Conservation (phyloP, 306 rosid genomes). For the Vigna radiata region DNA sequence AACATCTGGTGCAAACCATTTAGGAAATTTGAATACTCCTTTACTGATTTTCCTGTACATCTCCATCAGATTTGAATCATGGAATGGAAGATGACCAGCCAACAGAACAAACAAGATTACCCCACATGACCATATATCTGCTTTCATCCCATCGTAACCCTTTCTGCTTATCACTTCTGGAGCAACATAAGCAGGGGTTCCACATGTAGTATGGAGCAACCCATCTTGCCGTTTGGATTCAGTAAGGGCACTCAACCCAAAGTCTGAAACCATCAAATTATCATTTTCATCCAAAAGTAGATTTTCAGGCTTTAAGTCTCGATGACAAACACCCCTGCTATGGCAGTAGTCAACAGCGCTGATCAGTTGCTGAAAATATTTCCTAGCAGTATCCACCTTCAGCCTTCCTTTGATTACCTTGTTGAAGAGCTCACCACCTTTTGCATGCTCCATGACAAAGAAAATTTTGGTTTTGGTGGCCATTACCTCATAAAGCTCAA, state of each 20-base stretch:
- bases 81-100: constrained; percentile 96
- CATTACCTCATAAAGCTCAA: constrained; percentile 97
- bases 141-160: constrained; percentile 90
- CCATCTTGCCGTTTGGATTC: constrained; percentile 86
- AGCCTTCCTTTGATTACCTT: constrained; percentile 92
- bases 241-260: constrained; percentile 88
- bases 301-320: constrained; percentile 96
- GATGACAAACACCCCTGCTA: constrained; percentile 85
- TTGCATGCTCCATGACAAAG: constrained; percentile 88
- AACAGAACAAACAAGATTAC: constrained; percentile 87
- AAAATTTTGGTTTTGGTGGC: constrained; percentile 94
- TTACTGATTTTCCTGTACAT: constrained; percentile 83
- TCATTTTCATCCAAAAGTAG: constrained; percentile 88
- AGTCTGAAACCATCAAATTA: constrained; percentile 91
- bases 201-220: constrained; percentile 93
- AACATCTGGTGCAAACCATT: constrained; percentile 81
- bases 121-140: constrained; percentile 99
- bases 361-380: constrained; percentile 85
- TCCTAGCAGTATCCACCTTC: constrained; percentile 76
- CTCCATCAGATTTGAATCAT: constrained; percentile 88
- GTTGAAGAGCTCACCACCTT: constrained; percentile 94
- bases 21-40: constrained; percentile 84
- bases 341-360: constrained; percentile 96
- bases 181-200: constrained; percentile 96
- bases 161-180: constrained; percentile 89